phyloP scores from a whole-genome alignment of 2,329 filamentous ascomycete species.

The Aspergillus neotritici region DNA sequence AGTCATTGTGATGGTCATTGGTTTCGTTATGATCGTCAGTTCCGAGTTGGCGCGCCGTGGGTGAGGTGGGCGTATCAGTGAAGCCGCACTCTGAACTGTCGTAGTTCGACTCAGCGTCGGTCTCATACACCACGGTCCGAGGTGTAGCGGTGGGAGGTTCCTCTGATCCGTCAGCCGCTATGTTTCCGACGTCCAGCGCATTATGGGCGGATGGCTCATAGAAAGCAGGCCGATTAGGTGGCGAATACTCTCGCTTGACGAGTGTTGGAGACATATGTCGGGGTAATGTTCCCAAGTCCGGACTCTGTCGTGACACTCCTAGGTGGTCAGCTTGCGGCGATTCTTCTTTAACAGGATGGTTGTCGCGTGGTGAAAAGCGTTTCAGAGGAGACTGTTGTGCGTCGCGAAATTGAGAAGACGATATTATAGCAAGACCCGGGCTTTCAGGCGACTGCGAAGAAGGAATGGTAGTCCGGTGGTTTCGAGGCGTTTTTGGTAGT shows the following conservation, averaged over 20 bases:
- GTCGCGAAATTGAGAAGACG: slow-evolving; percentile 29
- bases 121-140: slow-evolving; percentile 38
- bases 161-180: neutral
- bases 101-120: slow-evolving; percentile 36
- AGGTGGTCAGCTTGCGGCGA: neutral
- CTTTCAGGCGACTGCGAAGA: slow-evolving; percentile 42
- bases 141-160: slow-evolving; percentile 12
- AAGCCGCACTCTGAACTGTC: slow-evolving; percentile 24
- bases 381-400: slow-evolving; percentile 26
- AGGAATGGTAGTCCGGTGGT: slow-evolving; percentile 32
- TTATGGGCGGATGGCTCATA: slow-evolving; percentile 1
- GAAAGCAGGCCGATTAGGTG: neutral
- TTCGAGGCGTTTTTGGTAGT: slow-evolving; percentile 30
- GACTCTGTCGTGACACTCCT: slow-evolving; percentile 5
- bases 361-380: neutral
- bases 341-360: slow-evolving; percentile 20
- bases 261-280: neutral
- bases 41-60: neutral
- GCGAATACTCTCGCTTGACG: neutral
- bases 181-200: neutral
- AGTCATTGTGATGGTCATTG: slow-evolving; percentile 3
- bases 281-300: neutral
- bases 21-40: neutral
- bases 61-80: slow-evolving; percentile 11
- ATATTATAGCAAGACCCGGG: slow-evolving; percentile 32